A percentile compares a stretch with the other conserved stretches of the same genome.
These are phyloP conservation scores for Tolypocladium cylindrosporum DNA, from an alignment of 2,329 filamentous ascomycete genomes.

Conservation along the genomic window DNA sequence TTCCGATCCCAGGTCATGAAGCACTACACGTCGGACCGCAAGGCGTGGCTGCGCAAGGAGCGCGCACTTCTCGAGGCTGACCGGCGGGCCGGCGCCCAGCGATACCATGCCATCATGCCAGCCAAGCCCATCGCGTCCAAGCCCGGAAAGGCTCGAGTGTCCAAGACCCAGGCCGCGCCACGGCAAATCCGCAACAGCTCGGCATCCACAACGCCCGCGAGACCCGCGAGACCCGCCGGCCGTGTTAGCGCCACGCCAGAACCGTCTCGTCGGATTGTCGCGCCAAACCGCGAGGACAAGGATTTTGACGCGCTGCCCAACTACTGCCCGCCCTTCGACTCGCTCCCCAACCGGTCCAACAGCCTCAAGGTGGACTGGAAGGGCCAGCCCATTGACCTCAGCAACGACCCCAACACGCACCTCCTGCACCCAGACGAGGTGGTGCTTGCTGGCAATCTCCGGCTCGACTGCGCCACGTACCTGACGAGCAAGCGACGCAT, in stretches of 20 bases:
- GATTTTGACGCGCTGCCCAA: constrained; percentile 65
- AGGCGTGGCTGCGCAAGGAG: constrained; percentile 39
- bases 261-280: constrained; percentile 39
- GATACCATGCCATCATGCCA: constrained; percentile 31
- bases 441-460: constrained; percentile 63
- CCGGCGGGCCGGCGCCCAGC: constrained; percentile 29
- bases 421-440: constrained; percentile 73
- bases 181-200: constrained; percentile 24
- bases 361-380: constrained; percentile 82
- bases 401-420: constrained; percentile 56
- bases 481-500: constrained; percentile 89
- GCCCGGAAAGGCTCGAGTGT: constrained; percentile 18
- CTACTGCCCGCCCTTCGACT: constrained; percentile 58
- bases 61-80: constrained; percentile 38
- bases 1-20: constrained; percentile 44
- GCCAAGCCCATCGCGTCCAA: constrained; percentile 25
- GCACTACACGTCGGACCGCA: constrained; percentile 31
- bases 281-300: constrained; percentile 69
- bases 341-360: constrained; percentile 57
- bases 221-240: constrained; percentile 16
- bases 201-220: constrained; percentile 2
- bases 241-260: constrained; percentile 38
- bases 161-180: constrained; percentile 20
- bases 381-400: constrained; percentile 67
- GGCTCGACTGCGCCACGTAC: constrained; percentile 80